Percentiles rank a stretch among this genome's conserved stretches.
Evolutionary conservation across 2,329 filamentous ascomycete species (phyloP).

Genomic region (Hypoxylon rubiginosum): DNA sequence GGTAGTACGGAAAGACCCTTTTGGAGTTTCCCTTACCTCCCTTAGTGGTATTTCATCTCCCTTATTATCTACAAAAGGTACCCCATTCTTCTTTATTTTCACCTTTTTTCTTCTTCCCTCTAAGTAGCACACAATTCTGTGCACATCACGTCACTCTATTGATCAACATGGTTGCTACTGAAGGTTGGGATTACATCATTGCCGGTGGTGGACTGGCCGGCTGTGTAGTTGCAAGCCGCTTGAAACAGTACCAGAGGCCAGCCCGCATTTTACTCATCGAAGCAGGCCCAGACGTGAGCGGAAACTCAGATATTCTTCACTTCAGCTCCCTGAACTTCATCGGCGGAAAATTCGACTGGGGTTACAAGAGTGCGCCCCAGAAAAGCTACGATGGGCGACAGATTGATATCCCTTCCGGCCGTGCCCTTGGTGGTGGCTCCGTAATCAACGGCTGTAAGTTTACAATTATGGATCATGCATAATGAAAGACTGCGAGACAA

Average conservation of each 20-base stretch:
- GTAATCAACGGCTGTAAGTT: slow-evolving; percentile 45
- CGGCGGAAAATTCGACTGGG: slow-evolving; percentile 43
- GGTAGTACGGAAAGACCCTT: too few species aligned
- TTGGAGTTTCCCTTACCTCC: too few species aligned
- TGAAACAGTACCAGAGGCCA: slow-evolving; percentile 31
- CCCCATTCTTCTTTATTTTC: too few species aligned
- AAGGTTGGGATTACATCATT: slow-evolving; percentile 42
- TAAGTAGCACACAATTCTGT: too few species aligned
- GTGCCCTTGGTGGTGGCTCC: slow-evolving; percentile 42
- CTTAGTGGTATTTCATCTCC: too few species aligned
- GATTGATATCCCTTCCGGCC: slow-evolving; percentile 35
- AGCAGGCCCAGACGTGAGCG: slow-evolving; percentile 41
- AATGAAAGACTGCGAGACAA: neutral
- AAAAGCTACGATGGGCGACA: slow-evolving; percentile 31
- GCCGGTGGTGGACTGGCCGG: slow-evolving; percentile 40
- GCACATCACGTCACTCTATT: too few species aligned
- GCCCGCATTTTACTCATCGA: slow-evolving; percentile 42
- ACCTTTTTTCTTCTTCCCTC: too few species aligned
- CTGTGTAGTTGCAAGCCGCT: slow-evolving; percentile 39
- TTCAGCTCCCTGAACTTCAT: slow-evolving; percentile 40
- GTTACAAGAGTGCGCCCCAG: slow-evolving; percentile 40
- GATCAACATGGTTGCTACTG: too few species aligned
- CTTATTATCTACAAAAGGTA: too few species aligned
- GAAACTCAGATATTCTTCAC: slow-evolving; percentile 39
- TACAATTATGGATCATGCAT: neutral